These are phyloP conservation scores for Botrytis galanthina DNA, from an alignment of 2,329 filamentous ascomycete genomes.

Conservation along the genomic window DNA sequence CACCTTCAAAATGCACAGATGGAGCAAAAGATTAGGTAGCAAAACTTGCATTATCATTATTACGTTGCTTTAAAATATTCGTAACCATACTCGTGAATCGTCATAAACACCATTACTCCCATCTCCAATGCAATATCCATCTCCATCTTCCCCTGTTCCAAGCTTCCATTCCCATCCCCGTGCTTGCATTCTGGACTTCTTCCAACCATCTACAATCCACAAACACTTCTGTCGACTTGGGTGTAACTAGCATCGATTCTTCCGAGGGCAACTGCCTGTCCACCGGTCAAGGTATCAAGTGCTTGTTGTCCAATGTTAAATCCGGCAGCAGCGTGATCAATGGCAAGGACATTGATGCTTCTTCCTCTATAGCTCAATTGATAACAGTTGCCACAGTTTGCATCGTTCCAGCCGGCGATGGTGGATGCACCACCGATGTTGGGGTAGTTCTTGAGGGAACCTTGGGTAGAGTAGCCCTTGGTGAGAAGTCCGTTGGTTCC, in stretches of 20 bases:
- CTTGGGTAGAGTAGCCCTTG: conserved; percentile 51
- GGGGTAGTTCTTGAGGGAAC: conserved; percentile 50
- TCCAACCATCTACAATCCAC: conserved; percentile 39
- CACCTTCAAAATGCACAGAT: neutral
- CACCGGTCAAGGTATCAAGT: conserved; percentile 55
- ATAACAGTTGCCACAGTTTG: conserved; percentile 60
- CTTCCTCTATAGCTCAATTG: conserved; percentile 50
- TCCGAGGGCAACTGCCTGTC: conserved; percentile 50
- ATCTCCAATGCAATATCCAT: neutral
- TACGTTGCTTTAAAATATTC: neutral
- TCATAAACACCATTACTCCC: neutral
- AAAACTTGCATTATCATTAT: conserved; percentile 6
- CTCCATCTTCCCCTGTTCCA: neutral
- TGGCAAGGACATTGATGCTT: conserved; percentile 54
- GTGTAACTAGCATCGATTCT: conserved; percentile 50
- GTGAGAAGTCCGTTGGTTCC: conserved; percentile 65
- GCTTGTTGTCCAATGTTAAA: conserved; percentile 58
- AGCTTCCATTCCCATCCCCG: neutral
- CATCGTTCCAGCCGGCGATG: conserved; percentile 53
- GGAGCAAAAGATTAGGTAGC: neutral
- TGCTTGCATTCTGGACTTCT: neutral
- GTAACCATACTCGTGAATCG: neutral
- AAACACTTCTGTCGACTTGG: conserved; percentile 46
- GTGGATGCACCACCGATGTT: conserved; percentile 54
- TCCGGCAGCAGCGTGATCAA: conserved; percentile 51